phyloP scores from a whole-genome alignment of 352 stramenopile genomes.

The Globisporangium emineosum region DNA sequence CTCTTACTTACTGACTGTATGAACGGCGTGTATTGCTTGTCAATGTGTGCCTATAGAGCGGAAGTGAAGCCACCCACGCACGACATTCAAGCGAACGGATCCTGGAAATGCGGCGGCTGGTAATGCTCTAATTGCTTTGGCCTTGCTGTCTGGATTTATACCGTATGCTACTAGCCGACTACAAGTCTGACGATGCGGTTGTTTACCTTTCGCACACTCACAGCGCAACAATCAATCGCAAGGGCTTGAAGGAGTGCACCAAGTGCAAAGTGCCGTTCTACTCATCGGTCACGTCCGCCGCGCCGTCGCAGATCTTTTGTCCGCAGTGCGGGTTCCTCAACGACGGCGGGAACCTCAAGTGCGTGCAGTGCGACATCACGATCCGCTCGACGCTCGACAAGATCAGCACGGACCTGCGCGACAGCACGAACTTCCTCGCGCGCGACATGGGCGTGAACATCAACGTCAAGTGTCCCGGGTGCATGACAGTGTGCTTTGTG shows the following conservation, averaged over 20 bases:
- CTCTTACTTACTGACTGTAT: neutral
- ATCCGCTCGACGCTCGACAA: conserved; percentile 77
- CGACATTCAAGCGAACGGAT: conserved; percentile 61
- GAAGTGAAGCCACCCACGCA: conserved; percentile 66
- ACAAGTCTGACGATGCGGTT: neutral
- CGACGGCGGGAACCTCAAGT: conserved; percentile 57
- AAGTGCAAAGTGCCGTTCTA: conserved; percentile 62
- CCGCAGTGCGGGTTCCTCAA: conserved; percentile 74
- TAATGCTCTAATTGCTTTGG: conserved; percentile 18
- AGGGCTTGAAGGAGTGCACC: conserved; percentile 57
- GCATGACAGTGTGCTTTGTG: conserved; percentile 67
- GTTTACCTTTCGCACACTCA: neutral
- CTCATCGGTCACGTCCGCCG: conserved; percentile 58
- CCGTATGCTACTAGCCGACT: neutral
- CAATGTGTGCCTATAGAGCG: conserved; percentile 22
- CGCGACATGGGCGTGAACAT: conserved; percentile 84
- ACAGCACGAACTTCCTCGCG: conserved; percentile 79
- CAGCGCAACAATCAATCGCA: conserved; percentile 55
- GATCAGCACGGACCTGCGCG: conserved; percentile 62
- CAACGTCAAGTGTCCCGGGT: conserved; percentile 81
- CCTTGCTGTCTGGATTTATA: neutral
- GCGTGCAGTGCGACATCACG: conserved; percentile 70
- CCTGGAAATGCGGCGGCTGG: conserved; percentile 75
- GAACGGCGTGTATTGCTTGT: conserved; percentile 5
- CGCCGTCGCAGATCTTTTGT: conserved; percentile 76